Evolutionary conservation across 148 eudicot species (phyloP).

Genomic region (Rhododendron ovatum): DNA sequence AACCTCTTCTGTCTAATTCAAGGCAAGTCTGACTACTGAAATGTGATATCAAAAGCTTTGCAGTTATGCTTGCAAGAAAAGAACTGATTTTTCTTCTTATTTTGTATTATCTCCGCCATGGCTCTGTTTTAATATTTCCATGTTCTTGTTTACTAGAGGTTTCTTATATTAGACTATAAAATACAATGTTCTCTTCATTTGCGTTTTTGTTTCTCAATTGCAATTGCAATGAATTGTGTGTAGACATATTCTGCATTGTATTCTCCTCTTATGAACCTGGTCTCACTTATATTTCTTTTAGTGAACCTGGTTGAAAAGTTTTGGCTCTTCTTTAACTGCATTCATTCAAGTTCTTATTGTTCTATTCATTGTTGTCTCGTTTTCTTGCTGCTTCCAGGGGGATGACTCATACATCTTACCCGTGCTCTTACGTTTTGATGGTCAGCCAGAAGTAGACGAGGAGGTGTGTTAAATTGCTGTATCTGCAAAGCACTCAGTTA

Average conservation of each 20-base stretch:
- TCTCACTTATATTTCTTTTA: not conserved
- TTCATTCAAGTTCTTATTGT: not conserved
- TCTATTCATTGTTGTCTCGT: not conserved
- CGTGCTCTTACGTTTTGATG: slow-evolving; percentile 84
- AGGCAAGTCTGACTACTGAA: not conserved
- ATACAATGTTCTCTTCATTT: not conserved
- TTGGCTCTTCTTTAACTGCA: not conserved
- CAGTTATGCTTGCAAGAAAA: not conserved
- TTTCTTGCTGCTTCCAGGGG: slow-evolving; percentile 36
- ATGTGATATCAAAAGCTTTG: not conserved
- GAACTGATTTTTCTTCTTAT: not conserved
- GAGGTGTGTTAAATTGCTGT: slow-evolving; percentile 48
- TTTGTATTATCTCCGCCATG: not conserved
- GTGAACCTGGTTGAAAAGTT: not conserved
- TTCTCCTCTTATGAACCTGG: not conserved
- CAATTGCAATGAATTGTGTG: not conserved
- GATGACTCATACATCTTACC: slow-evolving; percentile 92
- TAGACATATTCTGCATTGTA: not conserved
- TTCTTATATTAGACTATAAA: not conserved
- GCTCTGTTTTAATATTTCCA: not conserved
- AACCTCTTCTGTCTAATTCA: not conserved
- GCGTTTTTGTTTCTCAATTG: not conserved
- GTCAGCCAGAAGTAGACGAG: slow-evolving; percentile 92
- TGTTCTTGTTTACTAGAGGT: not conserved
- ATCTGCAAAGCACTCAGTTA: not conserved